Percentiles rank a stretch among this genome's conserved stretches.
Conservation (phyloP, 306 rosid species). For the Inga leiocalycina region DNA sequence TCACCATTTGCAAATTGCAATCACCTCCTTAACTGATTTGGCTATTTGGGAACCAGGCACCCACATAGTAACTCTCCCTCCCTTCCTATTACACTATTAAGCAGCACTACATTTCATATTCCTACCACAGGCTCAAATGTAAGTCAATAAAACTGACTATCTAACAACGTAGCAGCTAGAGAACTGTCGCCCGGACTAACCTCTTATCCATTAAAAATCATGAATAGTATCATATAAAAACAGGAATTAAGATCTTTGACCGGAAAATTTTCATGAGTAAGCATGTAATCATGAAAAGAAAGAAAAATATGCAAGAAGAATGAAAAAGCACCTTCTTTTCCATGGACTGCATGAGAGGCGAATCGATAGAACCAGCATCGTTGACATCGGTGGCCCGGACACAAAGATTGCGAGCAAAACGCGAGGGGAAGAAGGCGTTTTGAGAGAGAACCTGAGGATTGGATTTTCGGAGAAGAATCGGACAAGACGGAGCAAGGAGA, state of each 20-base stretch:
- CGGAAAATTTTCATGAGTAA: neutral
- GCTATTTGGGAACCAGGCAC: neutral
- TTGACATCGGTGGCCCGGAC: conserved; percentile 60
- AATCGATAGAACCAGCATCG: conserved; percentile 70
- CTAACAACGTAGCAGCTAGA: neutral
- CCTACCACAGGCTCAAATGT: neutral
- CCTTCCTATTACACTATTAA: neutral
- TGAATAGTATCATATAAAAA: neutral
- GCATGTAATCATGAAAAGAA: neutral
- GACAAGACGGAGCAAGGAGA: conserved; percentile 18
- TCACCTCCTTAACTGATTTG: neutral
- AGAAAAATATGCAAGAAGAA: neutral
- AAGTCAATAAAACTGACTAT: neutral
- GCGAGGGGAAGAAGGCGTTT: neutral
- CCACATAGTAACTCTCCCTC: neutral
- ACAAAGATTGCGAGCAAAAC: conserved; percentile 40
- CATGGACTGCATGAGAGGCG: conserved; percentile 76
- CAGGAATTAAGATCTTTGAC: neutral
- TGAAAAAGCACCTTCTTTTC: conserved; percentile 53
- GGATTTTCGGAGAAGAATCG: conserved; percentile 1
- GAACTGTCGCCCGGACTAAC: neutral
- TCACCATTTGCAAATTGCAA: neutral
- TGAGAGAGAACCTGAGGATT: conserved; percentile 19
- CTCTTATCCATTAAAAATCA: neutral
- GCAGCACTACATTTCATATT: neutral